Conservation (phyloP, 176 grass and related monocot species). For the Oryza nivara region DNA sequence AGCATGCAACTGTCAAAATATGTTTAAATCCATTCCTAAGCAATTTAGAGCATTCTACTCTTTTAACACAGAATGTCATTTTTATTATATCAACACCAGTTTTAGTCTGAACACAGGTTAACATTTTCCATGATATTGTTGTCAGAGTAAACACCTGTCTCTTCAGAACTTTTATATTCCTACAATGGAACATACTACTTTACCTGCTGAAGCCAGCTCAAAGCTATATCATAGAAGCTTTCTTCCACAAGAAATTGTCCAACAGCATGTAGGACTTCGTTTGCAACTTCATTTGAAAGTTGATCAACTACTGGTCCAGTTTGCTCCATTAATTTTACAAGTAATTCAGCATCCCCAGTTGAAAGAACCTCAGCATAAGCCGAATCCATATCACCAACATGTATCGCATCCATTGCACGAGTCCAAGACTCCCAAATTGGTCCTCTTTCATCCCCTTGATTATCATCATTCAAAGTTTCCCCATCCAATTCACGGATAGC, state of each 20-base stretch:
- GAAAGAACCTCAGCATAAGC: slow-evolving; percentile 87
- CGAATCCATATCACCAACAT: slow-evolving; percentile 74
- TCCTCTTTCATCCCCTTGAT: slow-evolving; percentile 69
- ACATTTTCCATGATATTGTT: slow-evolving; percentile 30
- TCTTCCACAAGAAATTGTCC: slow-evolving; percentile 89
- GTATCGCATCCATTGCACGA: slow-evolving; percentile 82
- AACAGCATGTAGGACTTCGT: slow-evolving; percentile 79
- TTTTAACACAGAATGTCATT: background rate
- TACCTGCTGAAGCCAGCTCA: slow-evolving; percentile 98
- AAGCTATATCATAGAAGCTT: slow-evolving; percentile 86
- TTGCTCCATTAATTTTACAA: slow-evolving; percentile 98
- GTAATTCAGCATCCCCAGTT: slow-evolving; percentile 77
- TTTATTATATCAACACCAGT: slow-evolving; percentile 23
- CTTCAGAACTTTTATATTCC: slow-evolving; percentile 6
- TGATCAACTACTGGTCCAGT: slow-evolving; percentile 85
- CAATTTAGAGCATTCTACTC: background rate
- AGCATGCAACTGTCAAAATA: background rate
- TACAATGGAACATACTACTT: slow-evolving; percentile 37
- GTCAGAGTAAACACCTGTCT: background rate
- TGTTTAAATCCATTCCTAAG: slow-evolving; percentile 11
- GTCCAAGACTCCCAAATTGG: slow-evolving; percentile 88
- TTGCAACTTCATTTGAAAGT: slow-evolving; percentile 78
- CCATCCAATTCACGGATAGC: slow-evolving; percentile 69
- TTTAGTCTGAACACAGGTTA: slow-evolving; percentile 4
- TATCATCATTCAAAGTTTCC: slow-evolving; percentile 75